A percentile compares a stretch with the other conserved stretches of the same genome.
These are phyloP conservation scores for Xylariaceae sp. DNA, from an alignment of 2,329 filamentous ascomycete genomes.

Conservation along the genomic window DNA sequence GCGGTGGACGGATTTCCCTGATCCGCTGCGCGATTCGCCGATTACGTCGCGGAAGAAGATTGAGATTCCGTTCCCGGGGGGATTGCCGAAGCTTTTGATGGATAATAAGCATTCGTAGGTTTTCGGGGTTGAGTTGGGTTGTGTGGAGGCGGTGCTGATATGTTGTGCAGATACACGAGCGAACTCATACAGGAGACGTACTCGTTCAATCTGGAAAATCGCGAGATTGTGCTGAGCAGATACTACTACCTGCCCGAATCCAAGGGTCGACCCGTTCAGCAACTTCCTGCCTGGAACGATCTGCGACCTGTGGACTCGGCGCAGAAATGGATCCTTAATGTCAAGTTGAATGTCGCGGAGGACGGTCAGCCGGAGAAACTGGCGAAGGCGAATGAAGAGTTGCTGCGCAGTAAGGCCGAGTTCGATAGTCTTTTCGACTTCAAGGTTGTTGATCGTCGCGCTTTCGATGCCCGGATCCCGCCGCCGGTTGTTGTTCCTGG, in stretches of 20 bases:
- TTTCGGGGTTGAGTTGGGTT: not conserved
- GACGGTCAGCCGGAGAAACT: conserved; percentile 55
- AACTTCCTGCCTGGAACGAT: conserved; percentile 43
- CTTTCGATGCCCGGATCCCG: conserved; percentile 31
- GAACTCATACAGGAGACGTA: conserved; percentile 51
- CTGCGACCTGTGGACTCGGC: conserved; percentile 46
- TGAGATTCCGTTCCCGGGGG: conserved; percentile 50
- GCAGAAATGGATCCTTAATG: conserved; percentile 51
- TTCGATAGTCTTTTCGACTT: conserved; percentile 86
- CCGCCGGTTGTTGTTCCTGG: conserved; percentile 21
- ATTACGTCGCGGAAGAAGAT: conserved; percentile 51
- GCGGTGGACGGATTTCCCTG: conserved; percentile 56
- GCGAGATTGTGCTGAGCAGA: conserved; percentile 49
- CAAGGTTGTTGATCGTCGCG: conserved; percentile 55
- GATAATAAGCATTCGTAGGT: conserved; percentile 50
- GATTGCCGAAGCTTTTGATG: conserved; percentile 43
- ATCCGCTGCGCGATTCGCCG: conserved; percentile 46
- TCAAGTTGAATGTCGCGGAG: conserved; percentile 50
- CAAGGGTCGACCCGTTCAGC: conserved; percentile 24
- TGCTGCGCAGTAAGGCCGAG: conserved; percentile 54
- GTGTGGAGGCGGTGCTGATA: not conserved
- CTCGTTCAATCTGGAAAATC: conserved; percentile 48
- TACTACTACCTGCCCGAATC: conserved; percentile 39
- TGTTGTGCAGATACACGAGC: conserved; percentile 41
- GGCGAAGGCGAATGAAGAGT: conserved; percentile 48